Conservation (phyloP, 1,284 basidiomycete genomes). For the Farysia itapuensis region DNA sequence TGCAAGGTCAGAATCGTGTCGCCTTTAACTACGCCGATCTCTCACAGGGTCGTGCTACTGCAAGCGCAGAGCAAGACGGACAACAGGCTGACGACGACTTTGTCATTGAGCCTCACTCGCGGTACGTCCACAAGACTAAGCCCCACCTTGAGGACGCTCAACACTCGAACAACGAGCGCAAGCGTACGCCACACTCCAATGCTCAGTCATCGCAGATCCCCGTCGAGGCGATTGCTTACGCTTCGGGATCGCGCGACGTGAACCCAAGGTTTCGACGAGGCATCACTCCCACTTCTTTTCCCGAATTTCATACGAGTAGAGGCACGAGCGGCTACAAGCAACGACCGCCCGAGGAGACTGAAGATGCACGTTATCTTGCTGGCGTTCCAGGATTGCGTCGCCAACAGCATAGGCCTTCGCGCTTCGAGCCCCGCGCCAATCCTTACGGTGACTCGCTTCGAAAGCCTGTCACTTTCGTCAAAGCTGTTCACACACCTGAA, state of each 20-base stretch:
- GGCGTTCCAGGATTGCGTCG: conserved; percentile 34
- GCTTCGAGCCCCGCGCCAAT: conserved; percentile 27
- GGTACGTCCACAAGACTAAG: conserved; percentile 30
- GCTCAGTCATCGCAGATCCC: neutral
- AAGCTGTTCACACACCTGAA: conserved; percentile 19
- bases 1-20: conserved; percentile 30
- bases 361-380: conserved; percentile 32
- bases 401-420: conserved; percentile 5
- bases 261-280: conserved; percentile 6
- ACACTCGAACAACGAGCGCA: conserved; percentile 6
- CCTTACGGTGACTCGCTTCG: conserved; percentile 15
- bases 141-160: conserved; percentile 19
- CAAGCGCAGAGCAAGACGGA: conserved; percentile 5
- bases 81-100: conserved; percentile 13
- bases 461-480: conserved; percentile 44
- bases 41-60: conserved; percentile 6
- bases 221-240: neutral
- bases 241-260: neutral
- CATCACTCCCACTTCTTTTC: conserved; percentile 16
- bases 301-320: conserved; percentile 30
- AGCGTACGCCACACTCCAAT: neutral
- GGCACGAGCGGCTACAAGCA: conserved; percentile 6
- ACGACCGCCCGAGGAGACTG: conserved; percentile 36
- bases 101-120: conserved; percentile 16
- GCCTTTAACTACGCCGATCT: conserved; percentile 34